Base-by-base conservation (phyloP, 108 stramenopile species). In the Conticribra guillardii region DNA sequence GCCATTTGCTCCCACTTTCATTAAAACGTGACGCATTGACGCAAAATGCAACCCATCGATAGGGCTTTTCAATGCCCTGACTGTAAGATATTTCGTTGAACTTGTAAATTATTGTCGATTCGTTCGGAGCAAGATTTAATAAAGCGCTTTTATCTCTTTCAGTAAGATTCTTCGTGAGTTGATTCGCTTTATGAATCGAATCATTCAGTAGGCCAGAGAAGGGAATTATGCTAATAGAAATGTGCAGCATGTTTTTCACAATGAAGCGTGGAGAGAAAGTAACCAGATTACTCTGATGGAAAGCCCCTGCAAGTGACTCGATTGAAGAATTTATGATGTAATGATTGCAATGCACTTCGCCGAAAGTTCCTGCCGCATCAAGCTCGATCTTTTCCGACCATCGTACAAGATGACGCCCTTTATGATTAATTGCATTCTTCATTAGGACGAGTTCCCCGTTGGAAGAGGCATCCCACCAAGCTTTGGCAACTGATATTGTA, bases 171-270 rank as follows among this genome's bases (percentile, higher is more conserved):
- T 41, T 7, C 37, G 64, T 26, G 0, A 74, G 58, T 26, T 74
- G 55, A 9, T 31, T 26, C 27, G 64, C 30, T 16, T 59, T 50
- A 26, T 17, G 19, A 16, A 65, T 74, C n/a, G 32, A 63, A 56
- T 74, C 73, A 29, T 51, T 23, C 30, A 30, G 56, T 41, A 24
- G 30, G 1, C 74, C 74, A 46, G 34, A 52, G 27, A 76, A 33
- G 2, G 74, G 59, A 17, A 76, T 32, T 9, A 76, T 30, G 1
- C 51, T 62, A n/a, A 76, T 47, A 4, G 60, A 19, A 17, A 76
- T 76, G 22, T 76, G 74, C 34, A 71, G 26, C 60, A 69, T 30
- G 47, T 76, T 76, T 45, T 68, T 60, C 15, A 76, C 50, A 27
- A 76, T 44, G 33, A 69, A 69, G 24, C 68, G 59, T 15, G 74